These are phyloP conservation scores for Annulohypoxylon truncatum DNA, from an alignment of 2,329 filamentous ascomycete species.

Conservation along the genomic window DNA sequence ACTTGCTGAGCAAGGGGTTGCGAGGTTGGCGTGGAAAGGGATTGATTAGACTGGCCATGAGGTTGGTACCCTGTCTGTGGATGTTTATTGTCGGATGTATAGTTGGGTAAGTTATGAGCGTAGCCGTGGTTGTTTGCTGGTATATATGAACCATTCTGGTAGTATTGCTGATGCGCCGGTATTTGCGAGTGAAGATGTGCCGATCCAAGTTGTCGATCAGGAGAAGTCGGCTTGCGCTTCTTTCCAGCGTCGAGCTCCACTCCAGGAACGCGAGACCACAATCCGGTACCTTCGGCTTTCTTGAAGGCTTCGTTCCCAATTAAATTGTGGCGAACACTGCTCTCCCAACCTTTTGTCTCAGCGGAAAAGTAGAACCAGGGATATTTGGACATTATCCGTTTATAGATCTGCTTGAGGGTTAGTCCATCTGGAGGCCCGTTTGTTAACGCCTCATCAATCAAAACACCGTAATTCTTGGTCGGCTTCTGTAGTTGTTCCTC, in stretches of 20 bases:
- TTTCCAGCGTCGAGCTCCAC: slow-evolving; percentile 71
- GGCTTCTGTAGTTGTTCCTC: slow-evolving; percentile 70
- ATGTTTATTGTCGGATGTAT: slow-evolving; percentile 42
- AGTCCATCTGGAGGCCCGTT: slow-evolving; percentile 66
- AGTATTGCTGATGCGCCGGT: slow-evolving; percentile 43
- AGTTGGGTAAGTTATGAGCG: slow-evolving; percentile 41
- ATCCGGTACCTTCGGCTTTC: slow-evolving; percentile 66
- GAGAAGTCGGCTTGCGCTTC: slow-evolving; percentile 67
- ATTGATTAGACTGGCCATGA: slow-evolving; percentile 40
- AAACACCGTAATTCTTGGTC: slow-evolving; percentile 70
- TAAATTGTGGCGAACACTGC: slow-evolving; percentile 72
- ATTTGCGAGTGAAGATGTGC: slow-evolving; percentile 48
- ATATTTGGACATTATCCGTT: slow-evolving; percentile 68
- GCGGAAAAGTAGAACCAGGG: slow-evolving; percentile 70
- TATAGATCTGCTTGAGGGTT: slow-evolving; percentile 72
- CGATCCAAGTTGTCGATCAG: slow-evolving; percentile 56
- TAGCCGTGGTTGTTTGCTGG: slow-evolving; percentile 42
- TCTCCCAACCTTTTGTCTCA: slow-evolving; percentile 74
- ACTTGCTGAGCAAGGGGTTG: slow-evolving; percentile 43
- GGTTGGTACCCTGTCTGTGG: slow-evolving; percentile 40
- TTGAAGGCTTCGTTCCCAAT: slow-evolving; percentile 71
- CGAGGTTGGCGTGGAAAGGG: slow-evolving; percentile 37
- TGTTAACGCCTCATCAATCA: slow-evolving; percentile 70
- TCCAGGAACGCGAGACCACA: slow-evolving; percentile 68
- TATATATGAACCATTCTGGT: slow-evolving; percentile 48